A percentile compares a stretch with the other conserved stretches of the same genome.
phyloP scores from a whole-genome alignment of 2,329 filamentous ascomycete species.

The Fusarium hainanense region DNA sequence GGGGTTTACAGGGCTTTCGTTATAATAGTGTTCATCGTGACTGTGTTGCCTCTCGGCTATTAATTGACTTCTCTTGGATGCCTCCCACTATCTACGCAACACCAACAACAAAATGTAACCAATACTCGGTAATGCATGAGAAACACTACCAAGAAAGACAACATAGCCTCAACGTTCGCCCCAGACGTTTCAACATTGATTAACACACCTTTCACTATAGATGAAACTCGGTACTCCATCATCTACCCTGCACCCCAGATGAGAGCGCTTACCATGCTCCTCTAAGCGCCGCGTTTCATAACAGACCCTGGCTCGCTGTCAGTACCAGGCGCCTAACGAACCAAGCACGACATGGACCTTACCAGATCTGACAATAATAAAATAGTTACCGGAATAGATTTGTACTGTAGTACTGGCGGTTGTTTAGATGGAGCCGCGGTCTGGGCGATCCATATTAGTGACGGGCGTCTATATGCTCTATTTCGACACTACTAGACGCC shows the following conservation, averaged over 20 bases:
- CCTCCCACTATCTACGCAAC: conserved; percentile 19
- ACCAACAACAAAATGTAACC: not conserved
- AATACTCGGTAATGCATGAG: not conserved
- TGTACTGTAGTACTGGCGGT: conserved; percentile 9
- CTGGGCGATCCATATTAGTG: not conserved
- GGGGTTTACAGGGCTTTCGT: not conserved
- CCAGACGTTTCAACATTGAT: conserved; percentile 3
- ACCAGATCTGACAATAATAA: not conserved
- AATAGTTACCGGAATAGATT: conserved; percentile 18
- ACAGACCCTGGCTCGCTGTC: conserved; percentile 22
- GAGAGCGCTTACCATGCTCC: conserved; percentile 25
- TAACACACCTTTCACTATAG: not conserved
- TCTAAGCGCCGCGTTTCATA: conserved; percentile 32
- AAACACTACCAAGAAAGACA: not conserved
- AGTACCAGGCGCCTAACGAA: conserved; percentile 16
- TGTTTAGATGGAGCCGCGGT: conserved; percentile 8
- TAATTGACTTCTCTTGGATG: conserved; percentile 16
- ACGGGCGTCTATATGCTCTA: conserved; percentile 12
- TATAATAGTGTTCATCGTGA: not conserved
- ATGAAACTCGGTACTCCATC: conserved; percentile 16
- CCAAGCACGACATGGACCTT: not conserved
- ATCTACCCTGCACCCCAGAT: conserved; percentile 4
- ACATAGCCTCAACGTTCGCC: not conserved
- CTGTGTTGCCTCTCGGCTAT: conserved; percentile 3
- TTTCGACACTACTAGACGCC: conserved; percentile 12